Base-by-base conservation (phyloP, 73 alveolate species). In the Effrenium voratum region DNA sequence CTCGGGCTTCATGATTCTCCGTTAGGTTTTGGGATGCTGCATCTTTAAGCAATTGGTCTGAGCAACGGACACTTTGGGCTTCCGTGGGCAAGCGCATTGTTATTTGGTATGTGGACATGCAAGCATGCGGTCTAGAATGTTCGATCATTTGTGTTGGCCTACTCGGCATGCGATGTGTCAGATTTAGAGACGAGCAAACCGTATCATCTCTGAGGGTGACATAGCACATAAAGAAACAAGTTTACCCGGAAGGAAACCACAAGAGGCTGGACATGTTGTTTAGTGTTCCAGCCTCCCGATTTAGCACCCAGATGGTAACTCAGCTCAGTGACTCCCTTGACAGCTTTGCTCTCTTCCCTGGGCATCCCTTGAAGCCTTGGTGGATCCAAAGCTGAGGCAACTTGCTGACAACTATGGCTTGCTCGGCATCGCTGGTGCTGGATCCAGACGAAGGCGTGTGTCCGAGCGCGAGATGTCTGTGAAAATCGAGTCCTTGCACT, bases 341-440 rank as follows among this genome's bases (percentile, higher is more conserved):
- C 34, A 15, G n/a, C 28, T 57, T 26, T n/a, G n/a, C n/a, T n/a
- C 19, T 26, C 8, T 3, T 15, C 1, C 3, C 32, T 55, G 32
- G 68, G 68, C 26, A 55, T 19, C 26, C 0, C 68, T 0, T 2
- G 68, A 19, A 55, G 32, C 68, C 68, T 55, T 19, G 26, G 68
- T 19, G 32, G 68, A 3, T 3, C 72, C 16, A 32, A 3, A 57
- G 28, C 0, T 57, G 72, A 72, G 82, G 82, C 82, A 72, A 72
- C 26, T 28, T 72, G 82, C 82, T 72, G 82, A 72, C 82, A 30
- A 86, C 94, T 68, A 86, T 86, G 94, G 52, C 84, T 13, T 83
- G 59, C 5, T 86, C 94, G 4, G 94, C 94, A 46, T 47, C 70
- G 57, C 50, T 86, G 66, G 59, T 60, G 94, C 36, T 47, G 50